phyloP scores from a whole-genome alignment of 108 stramenopile genomes.

The Pseudonitzschia multistriata region DNA sequence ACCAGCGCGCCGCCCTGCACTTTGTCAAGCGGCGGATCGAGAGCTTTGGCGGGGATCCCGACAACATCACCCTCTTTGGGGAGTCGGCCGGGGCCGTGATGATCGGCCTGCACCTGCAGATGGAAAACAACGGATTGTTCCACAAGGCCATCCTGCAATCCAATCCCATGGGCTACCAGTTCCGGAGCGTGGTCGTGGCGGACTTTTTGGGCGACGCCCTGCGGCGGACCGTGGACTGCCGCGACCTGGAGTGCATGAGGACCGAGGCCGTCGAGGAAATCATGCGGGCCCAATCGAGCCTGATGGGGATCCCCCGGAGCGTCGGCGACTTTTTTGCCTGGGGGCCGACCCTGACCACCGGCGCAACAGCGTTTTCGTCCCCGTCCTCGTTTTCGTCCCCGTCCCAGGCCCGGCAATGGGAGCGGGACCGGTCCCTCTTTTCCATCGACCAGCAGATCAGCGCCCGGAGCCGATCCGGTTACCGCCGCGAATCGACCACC shows the following conservation, averaged over 20 bases:
- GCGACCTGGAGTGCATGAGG: conserved; percentile 67
- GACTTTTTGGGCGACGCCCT: conserved; percentile 82
- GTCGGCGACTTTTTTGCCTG: conserved; percentile 75
- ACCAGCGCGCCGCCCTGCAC: conserved; percentile 77
- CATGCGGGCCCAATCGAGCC: conserved; percentile 63
- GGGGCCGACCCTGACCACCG: conserved; percentile 56
- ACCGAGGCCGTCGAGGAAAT: conserved; percentile 77
- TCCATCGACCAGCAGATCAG: conserved; percentile 23
- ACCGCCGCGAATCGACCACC: conserved; percentile 11
- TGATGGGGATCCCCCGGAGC: conserved; percentile 62
- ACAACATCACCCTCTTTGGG: conserved; percentile 81
- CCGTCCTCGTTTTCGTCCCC: background rate
- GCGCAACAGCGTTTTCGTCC: background rate
- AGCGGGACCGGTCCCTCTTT: conserved; percentile 16
- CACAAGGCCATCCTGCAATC: conserved; percentile 63
- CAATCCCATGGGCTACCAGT: conserved; percentile 81
- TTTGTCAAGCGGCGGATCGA: conserved; percentile 77
- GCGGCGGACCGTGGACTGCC: conserved; percentile 73
- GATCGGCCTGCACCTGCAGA: conserved; percentile 74
- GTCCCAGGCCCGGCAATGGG: background rate
- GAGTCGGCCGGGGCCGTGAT: conserved; percentile 82
- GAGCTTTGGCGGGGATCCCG: conserved; percentile 85
- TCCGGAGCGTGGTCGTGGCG: conserved; percentile 70
- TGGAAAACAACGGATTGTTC: conserved; percentile 59
- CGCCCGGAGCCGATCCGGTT: conserved; percentile 29